A percentile compares a stretch with the other conserved stretches of the same genome.
These are phyloP conservation scores for Saitozyma podzolica DNA, from an alignment of 768 basidiomycete genomes.

Conservation along the genomic window DNA sequence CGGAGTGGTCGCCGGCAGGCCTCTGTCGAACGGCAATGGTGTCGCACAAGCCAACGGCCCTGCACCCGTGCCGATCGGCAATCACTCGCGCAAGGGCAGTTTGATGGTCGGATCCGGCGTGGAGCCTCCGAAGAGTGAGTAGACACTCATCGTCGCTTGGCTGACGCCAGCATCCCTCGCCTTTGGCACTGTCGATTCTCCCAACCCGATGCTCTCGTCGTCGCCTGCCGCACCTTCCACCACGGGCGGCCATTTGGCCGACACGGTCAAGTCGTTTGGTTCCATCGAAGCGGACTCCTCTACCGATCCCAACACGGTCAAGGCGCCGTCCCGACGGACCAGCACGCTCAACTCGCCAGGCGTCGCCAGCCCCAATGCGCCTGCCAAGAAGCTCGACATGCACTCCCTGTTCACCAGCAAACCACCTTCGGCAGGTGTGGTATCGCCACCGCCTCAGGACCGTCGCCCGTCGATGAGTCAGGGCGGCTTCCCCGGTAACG, in stretches of 20 bases:
- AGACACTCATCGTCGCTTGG: background rate
- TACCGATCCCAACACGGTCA: slow-evolving; percentile 54
- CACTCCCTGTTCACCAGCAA: slow-evolving; percentile 54
- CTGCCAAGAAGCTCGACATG: slow-evolving; percentile 55
- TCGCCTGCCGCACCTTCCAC: slow-evolving; percentile 70
- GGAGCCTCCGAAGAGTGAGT: slow-evolving; percentile 69
- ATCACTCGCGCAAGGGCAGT: slow-evolving; percentile 76
- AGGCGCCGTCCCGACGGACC: slow-evolving; percentile 19
- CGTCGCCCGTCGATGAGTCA: too few relatives aligned
- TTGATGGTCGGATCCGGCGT: slow-evolving; percentile 66
- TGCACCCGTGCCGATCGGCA: slow-evolving; percentile 1
- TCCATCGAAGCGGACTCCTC: slow-evolving; percentile 62
- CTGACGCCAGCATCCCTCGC: slow-evolving; percentile 61
- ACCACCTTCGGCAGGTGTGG: slow-evolving; percentile 5
- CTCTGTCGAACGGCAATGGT: slow-evolving; percentile 13
- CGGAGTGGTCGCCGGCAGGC: background rate
- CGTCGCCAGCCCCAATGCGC: slow-evolving; percentile 21
- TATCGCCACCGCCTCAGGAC: slow-evolving; percentile 5
- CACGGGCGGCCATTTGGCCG: slow-evolving; percentile 58
- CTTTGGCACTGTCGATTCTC: slow-evolving; percentile 88
- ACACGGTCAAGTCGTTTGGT: slow-evolving; percentile 81
- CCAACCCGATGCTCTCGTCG: slow-evolving; percentile 71
- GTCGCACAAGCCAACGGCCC: slow-evolving; percentile 1
- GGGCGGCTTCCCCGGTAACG: too few relatives aligned
- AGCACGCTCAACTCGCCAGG: slow-evolving; percentile 23